phyloP scores from a whole-genome alignment of 2,329 filamentous ascomycete species.

The Ramularia endophylla region DNA sequence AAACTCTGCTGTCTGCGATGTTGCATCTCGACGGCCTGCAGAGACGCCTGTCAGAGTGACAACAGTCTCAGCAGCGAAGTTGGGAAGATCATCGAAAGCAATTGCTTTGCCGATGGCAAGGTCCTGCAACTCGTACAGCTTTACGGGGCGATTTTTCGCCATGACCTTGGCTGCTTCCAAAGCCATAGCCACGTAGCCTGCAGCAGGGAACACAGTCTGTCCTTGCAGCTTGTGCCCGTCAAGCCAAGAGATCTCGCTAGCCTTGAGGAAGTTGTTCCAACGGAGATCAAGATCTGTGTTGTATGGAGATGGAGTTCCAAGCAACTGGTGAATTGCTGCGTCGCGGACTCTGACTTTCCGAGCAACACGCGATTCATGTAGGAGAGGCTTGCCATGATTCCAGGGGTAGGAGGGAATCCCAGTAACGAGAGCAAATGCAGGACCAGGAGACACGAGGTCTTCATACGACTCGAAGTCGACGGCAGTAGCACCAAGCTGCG shows the following conservation, averaged over 20 bases:
- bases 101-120: constrained; percentile 13
- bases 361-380: constrained; percentile 13
- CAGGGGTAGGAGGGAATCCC: constrained; percentile 13
- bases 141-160: constrained; percentile 9
- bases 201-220: constrained; percentile 29
- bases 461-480: constrained; percentile 13
- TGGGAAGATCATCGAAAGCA: no score
- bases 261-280: constrained; percentile 13
- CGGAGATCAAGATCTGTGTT: constrained; percentile 12
- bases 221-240: constrained; percentile 28
- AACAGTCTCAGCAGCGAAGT: no score
- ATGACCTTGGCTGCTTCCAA: constrained; percentile 18
- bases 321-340: constrained; percentile 10
- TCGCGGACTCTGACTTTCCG: constrained; percentile 8
- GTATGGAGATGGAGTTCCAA: constrained; percentile 11
- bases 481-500: constrained; percentile 7
- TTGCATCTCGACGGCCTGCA: no score
- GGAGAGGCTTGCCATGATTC: constrained; percentile 11
- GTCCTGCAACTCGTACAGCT: constrained; percentile 13
- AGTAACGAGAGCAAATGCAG: constrained; percentile 6
- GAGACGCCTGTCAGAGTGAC: no score
- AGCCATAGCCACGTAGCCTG: constrained; percentile 19
- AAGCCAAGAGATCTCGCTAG: constrained; percentile 29
- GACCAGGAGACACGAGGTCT: background rate
- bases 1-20: no score